phyloP scores from a whole-genome alignment of 2,329 filamentous ascomycete genomes.

The Cladosporium sphaerospermum region DNA sequence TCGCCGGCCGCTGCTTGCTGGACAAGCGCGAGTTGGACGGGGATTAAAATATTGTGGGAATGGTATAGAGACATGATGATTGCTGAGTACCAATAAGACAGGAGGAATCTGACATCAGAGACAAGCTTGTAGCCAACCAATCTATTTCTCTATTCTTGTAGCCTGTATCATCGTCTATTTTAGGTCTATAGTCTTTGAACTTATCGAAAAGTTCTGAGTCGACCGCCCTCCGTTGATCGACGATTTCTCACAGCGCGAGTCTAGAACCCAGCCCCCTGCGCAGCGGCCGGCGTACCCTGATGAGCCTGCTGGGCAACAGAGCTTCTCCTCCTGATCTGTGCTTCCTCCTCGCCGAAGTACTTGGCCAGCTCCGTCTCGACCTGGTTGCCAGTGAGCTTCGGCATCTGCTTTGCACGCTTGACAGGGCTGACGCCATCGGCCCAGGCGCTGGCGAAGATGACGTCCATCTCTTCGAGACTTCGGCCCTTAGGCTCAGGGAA shows the following conservation, averaged over 20 bases:
- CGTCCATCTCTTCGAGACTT: conserved; percentile 15
- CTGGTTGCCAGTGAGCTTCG: conserved; percentile 1
- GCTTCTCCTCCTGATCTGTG: conserved; percentile 9
- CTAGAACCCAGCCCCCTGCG: neutral
- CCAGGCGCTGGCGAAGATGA: conserved; percentile 13
- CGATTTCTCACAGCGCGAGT: neutral
- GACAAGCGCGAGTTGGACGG: too few species aligned
- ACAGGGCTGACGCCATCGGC: conserved; percentile 7
- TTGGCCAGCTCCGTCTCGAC: conserved; percentile 7
- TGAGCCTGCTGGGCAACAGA: neutral
- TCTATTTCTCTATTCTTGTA: too few species aligned
- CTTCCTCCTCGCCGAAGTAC: conserved; percentile 10
- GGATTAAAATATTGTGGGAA: too few species aligned
- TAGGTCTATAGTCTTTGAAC: too few species aligned
- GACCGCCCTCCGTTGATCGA: too few species aligned
- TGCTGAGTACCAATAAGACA: too few species aligned
- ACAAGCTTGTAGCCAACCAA: too few species aligned
- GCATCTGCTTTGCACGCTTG: conserved; percentile 3
- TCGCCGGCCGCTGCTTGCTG: too few species aligned
- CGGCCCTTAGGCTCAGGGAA: conserved; percentile 14
- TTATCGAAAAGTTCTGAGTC: too few species aligned
- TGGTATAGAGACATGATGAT: too few species aligned
- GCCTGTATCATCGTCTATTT: too few species aligned
- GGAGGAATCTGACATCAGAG: too few species aligned
- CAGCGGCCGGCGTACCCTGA: neutral